Evolutionary conservation across 148 eudicot species (phyloP).

Genomic region (Dianthus caryophyllus): DNA sequence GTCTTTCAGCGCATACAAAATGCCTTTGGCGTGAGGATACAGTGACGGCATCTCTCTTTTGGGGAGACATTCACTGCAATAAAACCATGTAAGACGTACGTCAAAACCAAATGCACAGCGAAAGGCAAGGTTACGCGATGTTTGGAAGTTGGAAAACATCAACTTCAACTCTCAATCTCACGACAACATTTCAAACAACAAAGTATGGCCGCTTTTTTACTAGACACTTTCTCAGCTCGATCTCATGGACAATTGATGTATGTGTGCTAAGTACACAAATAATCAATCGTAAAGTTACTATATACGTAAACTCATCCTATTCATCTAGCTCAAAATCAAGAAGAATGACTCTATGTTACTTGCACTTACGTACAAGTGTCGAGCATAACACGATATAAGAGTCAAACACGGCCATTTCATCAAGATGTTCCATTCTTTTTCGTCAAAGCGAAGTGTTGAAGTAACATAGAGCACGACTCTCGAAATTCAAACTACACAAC

Average conservation of each 20-base stretch:
- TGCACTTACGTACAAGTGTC: too few relatives aligned
- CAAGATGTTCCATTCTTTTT: too few relatives aligned
- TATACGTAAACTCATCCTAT: too few relatives aligned
- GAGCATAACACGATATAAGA: too few relatives aligned
- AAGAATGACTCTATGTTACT: too few relatives aligned
- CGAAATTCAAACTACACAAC: neutral
- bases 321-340: too few relatives aligned
- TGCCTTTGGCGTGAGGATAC: constrained; percentile 91
- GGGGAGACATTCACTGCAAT: constrained; percentile 84
- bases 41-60: constrained; percentile 80
- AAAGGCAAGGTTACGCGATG: too few relatives aligned
- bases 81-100: constrained; percentile 1
- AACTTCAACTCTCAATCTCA: neutral
- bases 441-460: too few relatives aligned
- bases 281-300: neutral
- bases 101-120: constrained; percentile 6
- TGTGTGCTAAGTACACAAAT: neutral
- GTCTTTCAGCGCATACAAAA: constrained; percentile 80
- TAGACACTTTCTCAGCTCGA: neutral
- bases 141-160: too few relatives aligned
- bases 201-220: neutral
- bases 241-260: neutral
- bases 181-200: neutral
- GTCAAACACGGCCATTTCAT: too few relatives aligned
- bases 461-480: too few relatives aligned